These are phyloP conservation scores for Pseudopithomyces chartarum DNA, from an alignment of 2,329 filamentous ascomycete species.

Conservation along the genomic window DNA sequence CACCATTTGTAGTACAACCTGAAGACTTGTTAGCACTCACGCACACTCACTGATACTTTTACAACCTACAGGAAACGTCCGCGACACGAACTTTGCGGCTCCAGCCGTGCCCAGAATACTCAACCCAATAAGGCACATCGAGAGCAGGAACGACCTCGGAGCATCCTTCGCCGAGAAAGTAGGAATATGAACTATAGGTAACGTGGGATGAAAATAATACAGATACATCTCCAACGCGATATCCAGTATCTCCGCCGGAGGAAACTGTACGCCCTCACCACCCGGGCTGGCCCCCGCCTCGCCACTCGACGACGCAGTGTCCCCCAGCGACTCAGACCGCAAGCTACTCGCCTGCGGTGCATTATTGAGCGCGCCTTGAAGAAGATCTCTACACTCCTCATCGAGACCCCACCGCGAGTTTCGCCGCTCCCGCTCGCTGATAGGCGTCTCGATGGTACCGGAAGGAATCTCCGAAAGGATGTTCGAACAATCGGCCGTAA, in stretches of 20 bases:
- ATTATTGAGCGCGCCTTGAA: constrained; percentile 39
- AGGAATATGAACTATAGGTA: constrained; percentile 59
- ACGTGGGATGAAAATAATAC: constrained; percentile 58
- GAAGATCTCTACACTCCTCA: constrained; percentile 47
- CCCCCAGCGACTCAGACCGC: constrained; percentile 33
- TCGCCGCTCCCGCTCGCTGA: constrained; percentile 34
- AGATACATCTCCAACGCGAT: constrained; percentile 61
- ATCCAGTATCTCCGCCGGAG: constrained; percentile 59
- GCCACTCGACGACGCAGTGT: constrained; percentile 38
- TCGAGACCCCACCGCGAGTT: constrained; percentile 45
- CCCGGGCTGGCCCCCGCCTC: constrained; percentile 34
- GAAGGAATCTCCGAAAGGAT: constrained; percentile 39
- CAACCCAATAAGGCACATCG: constrained; percentile 60
- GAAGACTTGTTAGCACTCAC: not conserved
- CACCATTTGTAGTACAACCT: constrained; percentile 47
- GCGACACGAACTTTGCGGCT: constrained; percentile 55
- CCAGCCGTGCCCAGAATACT: constrained; percentile 58
- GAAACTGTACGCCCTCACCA: constrained; percentile 43
- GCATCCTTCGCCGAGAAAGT: constrained; percentile 58
- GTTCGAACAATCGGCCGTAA: constrained; percentile 36
- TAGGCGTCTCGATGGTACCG: constrained; percentile 29
- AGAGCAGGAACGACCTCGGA: constrained; percentile 53
- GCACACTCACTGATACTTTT: not conserved
- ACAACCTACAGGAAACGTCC: constrained; percentile 48
- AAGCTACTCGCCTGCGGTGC: constrained; percentile 24